Percentiles rank a stretch among this genome's conserved stretches.
These are phyloP conservation scores for Malassezia dermatis DNA, from an alignment of 1,284 basidiomycete species.

Conservation along the genomic window DNA sequence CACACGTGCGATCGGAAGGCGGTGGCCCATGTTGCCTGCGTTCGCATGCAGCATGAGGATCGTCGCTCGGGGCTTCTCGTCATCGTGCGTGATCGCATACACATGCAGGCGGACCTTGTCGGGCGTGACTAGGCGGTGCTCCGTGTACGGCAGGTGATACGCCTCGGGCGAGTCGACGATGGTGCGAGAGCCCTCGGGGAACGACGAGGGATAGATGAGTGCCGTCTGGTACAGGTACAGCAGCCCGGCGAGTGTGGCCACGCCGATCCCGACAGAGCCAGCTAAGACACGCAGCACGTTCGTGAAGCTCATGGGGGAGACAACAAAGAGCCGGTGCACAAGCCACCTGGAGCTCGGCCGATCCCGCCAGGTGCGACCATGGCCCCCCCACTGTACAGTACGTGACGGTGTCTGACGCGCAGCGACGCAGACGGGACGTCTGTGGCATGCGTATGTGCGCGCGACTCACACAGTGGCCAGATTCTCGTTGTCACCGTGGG, in stretches of 20 bases:
- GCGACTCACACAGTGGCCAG: conserved; percentile 55
- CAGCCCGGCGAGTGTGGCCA: conserved; percentile 37
- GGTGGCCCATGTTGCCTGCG: conserved; percentile 55
- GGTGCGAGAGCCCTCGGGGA: conserved; percentile 38
- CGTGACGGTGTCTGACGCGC: conserved; percentile 7
- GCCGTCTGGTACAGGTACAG: conserved; percentile 42
- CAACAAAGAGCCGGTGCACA: not conserved
- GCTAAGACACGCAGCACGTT: conserved; percentile 22
- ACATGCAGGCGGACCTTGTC: conserved; percentile 32
- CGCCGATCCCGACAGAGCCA: conserved; percentile 25
- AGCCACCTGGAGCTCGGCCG: not conserved
- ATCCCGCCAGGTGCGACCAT: conserved; percentile 6
- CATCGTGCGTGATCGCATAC: conserved; percentile 34
- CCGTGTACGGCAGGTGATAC: conserved; percentile 36
- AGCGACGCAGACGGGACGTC: conserved; percentile 28
- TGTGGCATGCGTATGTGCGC: conserved; percentile 25
- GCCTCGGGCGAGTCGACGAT: conserved; percentile 36
- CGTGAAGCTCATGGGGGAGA: conserved; percentile 20
- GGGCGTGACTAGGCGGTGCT: conserved; percentile 35
- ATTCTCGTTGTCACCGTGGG: conserved; percentile 85
- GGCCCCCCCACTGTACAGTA: conserved; percentile 29
- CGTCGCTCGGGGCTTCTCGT: conserved; percentile 27
- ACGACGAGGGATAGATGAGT: conserved; percentile 40
- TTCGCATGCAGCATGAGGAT: conserved; percentile 44
- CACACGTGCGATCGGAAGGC: conserved; percentile 75